Conservation (phyloP, 768 basidiomycete species). For the Suillus lakei region DNA sequence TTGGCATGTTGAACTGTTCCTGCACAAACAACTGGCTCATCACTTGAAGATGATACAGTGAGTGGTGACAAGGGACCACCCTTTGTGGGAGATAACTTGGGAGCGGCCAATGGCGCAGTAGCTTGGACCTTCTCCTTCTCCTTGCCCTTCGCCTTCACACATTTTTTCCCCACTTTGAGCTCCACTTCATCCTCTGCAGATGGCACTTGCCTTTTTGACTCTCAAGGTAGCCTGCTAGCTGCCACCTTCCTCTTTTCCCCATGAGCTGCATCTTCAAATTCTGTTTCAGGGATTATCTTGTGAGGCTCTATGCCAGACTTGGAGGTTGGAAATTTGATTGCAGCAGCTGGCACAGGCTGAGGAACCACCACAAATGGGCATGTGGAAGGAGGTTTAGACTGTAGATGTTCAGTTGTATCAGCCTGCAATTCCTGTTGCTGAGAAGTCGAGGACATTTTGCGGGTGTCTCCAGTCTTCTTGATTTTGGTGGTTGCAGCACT, state of each 20-base stretch:
- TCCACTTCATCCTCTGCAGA: neutral
- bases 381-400: neutral
- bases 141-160: neutral
- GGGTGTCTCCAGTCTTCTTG: neutral
- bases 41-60: neutral
- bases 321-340: neutral
- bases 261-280: neutral
- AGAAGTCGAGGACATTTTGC: neutral
- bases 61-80: neutral
- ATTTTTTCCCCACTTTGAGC: neutral
- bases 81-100: neutral
- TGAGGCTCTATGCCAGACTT: neutral
- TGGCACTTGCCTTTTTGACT: neutral
- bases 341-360: neutral
- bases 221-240: neutral
- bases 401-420: neutral
- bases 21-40: neutral
- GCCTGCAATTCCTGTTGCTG: neutral
- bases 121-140: neutral
- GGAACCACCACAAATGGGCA: neutral
- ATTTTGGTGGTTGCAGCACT: neutral
- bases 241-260: neutral
- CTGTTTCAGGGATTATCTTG: neutral
- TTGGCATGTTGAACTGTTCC: neutral
- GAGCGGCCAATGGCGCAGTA: neutral